A percentile compares a stretch with the other conserved stretches of the same genome.
These are phyloP conservation scores for Oryza nivara DNA, from an alignment of 176 grass and related monocot genomes.

Conservation along the genomic window DNA sequence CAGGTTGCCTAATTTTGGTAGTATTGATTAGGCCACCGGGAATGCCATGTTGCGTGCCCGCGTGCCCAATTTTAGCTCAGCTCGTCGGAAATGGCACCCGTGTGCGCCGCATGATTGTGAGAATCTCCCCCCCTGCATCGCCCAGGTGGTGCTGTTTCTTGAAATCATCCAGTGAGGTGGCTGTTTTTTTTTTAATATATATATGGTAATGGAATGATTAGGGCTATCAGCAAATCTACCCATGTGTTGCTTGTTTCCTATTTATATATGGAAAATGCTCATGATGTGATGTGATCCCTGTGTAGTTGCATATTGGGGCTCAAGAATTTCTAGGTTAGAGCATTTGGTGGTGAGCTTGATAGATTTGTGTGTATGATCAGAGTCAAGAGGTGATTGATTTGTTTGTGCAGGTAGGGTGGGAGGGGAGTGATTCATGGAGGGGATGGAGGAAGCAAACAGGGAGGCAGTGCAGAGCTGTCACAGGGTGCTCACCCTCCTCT, in stretches of 20 bases:
- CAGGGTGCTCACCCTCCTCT: slow-evolving; percentile 73
- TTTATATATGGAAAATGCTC: slow-evolving; percentile 30
- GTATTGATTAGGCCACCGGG: slow-evolving; percentile 32
- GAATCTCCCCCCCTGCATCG: slow-evolving; percentile 32
- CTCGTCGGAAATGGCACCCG: slow-evolving; percentile 25
- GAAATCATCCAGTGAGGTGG: slow-evolving; percentile 41
- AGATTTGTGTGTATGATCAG: neutral
- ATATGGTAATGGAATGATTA: slow-evolving; percentile 44
- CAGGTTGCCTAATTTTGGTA: slow-evolving; percentile 39
- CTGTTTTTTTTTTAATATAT: neutral
- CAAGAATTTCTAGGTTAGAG: slow-evolving; percentile 17
- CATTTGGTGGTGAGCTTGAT: neutral
- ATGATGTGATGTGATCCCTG: neutral
- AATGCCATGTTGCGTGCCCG: slow-evolving; percentile 30
- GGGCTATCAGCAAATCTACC: slow-evolving; percentile 27
- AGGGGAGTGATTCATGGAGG: slow-evolving; percentile 52
- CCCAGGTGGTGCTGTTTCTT: neutral
- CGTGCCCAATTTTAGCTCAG: slow-evolving; percentile 38
- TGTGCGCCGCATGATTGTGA: slow-evolving; percentile 36
- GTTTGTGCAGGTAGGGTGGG: slow-evolving; percentile 41
- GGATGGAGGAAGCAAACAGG: slow-evolving; percentile 68
- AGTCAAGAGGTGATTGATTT: slow-evolving; percentile 7
- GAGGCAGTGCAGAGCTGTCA: slow-evolving; percentile 75
- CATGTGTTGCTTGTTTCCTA: neutral
- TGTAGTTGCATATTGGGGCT: neutral